Conservation (phyloP, 306 rosid genomes). For the Vachellia collinsii region DNA sequence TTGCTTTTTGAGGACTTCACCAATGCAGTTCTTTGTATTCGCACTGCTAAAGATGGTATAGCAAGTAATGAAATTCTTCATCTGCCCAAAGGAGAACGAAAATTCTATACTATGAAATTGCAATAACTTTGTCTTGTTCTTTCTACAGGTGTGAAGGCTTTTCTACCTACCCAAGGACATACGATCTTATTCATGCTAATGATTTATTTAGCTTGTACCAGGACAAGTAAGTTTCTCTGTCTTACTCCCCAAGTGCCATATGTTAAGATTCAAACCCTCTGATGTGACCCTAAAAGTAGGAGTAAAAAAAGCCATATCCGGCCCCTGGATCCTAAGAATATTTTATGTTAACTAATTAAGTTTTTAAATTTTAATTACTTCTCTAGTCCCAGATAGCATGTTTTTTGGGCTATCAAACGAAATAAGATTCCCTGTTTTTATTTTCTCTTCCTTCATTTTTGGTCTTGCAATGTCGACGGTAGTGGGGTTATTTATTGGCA, state of each 20-base stretch:
- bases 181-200: constrained; percentile 85
- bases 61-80: constrained; percentile 15
- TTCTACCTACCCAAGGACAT: constrained; percentile 98
- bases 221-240: constrained; percentile 63
- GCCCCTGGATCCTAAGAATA: background rate
- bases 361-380: background rate
- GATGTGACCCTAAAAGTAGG: background rate
- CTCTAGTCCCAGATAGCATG: background rate
- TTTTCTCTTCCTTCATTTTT: background rate
- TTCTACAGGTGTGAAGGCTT: constrained; percentile 96
- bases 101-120: constrained; percentile 14
- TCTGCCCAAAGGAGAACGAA: constrained; percentile 19
- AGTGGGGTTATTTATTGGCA: background rate
- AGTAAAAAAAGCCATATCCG: background rate
- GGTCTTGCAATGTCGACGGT: background rate
- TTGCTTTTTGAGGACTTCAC: constrained; percentile 12
- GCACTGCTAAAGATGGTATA: constrained; percentile 4
- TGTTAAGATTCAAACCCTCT: background rate
- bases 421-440: background rate
- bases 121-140: constrained; percentile 31
- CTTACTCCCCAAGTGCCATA: constrained; percentile 21
- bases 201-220: constrained; percentile 80
- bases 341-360: background rate
- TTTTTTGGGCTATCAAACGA: constrained; percentile 18
- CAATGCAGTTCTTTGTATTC: background rate